These are phyloP conservation scores for Pelomyxa schiedti DNA, from an alignment of 78 protist species.

Conservation along the genomic window DNA sequence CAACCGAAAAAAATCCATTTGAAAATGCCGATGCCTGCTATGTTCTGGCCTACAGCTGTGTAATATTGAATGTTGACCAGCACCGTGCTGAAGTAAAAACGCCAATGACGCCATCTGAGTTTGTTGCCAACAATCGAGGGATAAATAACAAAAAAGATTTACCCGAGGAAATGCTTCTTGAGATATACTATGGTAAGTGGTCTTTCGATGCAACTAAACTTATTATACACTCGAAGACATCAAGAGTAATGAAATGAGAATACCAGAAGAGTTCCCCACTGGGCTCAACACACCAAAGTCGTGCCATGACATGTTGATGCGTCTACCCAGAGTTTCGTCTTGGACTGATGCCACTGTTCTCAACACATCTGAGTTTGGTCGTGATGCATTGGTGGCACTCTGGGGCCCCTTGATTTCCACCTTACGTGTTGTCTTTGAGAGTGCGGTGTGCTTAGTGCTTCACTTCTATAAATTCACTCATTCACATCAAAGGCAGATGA, in stretches of 20 bases:
- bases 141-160: constrained; percentile 49
- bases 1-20: neutral
- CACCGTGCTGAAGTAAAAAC: constrained; percentile 56
- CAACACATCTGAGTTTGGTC: constrained; percentile 12
- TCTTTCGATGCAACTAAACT: too few relatives aligned
- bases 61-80: constrained; percentile 79
- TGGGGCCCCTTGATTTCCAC: constrained; percentile 32
- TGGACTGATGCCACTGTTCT: neutral
- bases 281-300: neutral
- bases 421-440: constrained; percentile 30
- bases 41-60: constrained; percentile 41
- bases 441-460: too few relatives aligned
- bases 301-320: neutral
- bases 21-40: constrained; percentile 31
- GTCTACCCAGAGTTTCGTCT: neutral
- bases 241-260: neutral
- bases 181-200: constrained; percentile 13
- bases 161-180: constrained; percentile 29
- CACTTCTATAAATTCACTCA: too few relatives aligned
- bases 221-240: neutral
- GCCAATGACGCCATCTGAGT: constrained; percentile 60
- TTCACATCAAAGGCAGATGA: too few relatives aligned
- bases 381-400: constrained; percentile 31
- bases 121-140: constrained; percentile 21
- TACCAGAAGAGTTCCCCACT: neutral